Base-by-base conservation (phyloP, 768 basidiomycete genomes). In the Podaxis sp. region DNA sequence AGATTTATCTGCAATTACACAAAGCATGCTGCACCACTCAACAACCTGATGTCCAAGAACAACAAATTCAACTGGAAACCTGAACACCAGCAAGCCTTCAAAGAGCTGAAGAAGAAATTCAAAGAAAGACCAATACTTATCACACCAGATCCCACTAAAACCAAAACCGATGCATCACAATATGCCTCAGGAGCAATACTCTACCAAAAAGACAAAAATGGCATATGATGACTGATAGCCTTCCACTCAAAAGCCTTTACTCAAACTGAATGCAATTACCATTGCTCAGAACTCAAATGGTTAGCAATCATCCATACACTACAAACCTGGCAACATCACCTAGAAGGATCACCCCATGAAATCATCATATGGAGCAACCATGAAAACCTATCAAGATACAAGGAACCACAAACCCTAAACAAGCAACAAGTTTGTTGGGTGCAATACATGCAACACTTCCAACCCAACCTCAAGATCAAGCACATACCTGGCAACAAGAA, bases 361-460 rank as follows among this genome's bases (percentile, higher is more conserved):
- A 53, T 79, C n/a, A 66, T 70, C 48, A 66, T 81, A 41, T 62
- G 69, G 55, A 73, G 73, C 1, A 70, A 80, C 56, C 74, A 79
- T 55, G 73, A 76, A 44, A 81, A 83, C 36, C 73, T 83, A 0
- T 66, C 74, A 37, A 82, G 81, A 58, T 83, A 82, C 69, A 63
- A 63, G n/a, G 73, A 68, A 3, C 65, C 77, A 0, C 70, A 75
- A 55, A 73, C 69, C 2, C 68, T 70, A 12, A 74, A 74, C 58
- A 50, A 17, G 4, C 30, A 28, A 1, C 51, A 40, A 28, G 46
- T 51, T 6, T n/a, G 38, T 12, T 49, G 44, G 60, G 40, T 17
- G 3, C 17, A 10, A 20, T 24, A 33, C 7, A 17, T 36, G n/a
- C 17, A 36, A 56, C 17, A 22, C 1, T n/a, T 24, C 15, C 6